Percentiles rank a stretch among this genome's conserved stretches.
phyloP scores from a whole-genome alignment of 495 filamentous ascomycete species.

The Penicillium coffeae region DNA sequence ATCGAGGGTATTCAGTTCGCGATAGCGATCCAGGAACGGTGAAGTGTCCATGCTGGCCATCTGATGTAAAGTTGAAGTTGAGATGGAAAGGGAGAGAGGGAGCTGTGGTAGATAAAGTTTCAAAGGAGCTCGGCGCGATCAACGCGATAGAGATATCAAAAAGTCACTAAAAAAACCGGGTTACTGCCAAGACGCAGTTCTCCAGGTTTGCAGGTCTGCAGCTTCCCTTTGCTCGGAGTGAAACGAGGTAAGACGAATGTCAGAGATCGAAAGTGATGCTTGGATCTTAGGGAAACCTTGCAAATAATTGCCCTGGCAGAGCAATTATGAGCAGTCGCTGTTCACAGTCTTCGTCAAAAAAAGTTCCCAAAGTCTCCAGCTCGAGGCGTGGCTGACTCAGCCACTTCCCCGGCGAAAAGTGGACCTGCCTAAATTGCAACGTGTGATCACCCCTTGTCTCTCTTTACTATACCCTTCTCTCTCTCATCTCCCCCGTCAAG shows the following conservation, averaged over 20 bases:
- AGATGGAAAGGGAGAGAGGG: constrained; percentile 8
- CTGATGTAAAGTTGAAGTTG: background rate
- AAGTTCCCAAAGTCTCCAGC: constrained; percentile 11
- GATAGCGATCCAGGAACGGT: constrained; percentile 44
- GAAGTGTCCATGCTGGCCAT: constrained; percentile 27
- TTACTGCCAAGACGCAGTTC: background rate
- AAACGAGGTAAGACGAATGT: too few species aligned
- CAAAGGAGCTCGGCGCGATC: background rate
- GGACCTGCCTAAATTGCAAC: constrained; percentile 25
- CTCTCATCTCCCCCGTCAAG: constrained; percentile 29
- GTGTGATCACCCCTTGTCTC: constrained; percentile 22
- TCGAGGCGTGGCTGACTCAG: constrained; percentile 19
- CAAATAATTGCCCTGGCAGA: too few species aligned
- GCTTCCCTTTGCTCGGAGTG: too few species aligned
- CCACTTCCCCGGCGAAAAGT: constrained; percentile 18
- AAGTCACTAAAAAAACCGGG: background rate
- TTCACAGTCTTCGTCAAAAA: constrained; percentile 11
- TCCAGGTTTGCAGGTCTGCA: background rate
- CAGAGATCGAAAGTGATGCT: too few species aligned
- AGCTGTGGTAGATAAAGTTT: constrained; percentile 10
- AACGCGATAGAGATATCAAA: background rate
- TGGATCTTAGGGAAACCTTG: too few species aligned
- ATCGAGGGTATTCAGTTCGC: constrained; percentile 43
- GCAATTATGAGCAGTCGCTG: too few species aligned
- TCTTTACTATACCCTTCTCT: constrained; percentile 10